phyloP scores from a whole-genome alignment of 176 grass and related monocot species.

The Carex scoparia region DNA sequence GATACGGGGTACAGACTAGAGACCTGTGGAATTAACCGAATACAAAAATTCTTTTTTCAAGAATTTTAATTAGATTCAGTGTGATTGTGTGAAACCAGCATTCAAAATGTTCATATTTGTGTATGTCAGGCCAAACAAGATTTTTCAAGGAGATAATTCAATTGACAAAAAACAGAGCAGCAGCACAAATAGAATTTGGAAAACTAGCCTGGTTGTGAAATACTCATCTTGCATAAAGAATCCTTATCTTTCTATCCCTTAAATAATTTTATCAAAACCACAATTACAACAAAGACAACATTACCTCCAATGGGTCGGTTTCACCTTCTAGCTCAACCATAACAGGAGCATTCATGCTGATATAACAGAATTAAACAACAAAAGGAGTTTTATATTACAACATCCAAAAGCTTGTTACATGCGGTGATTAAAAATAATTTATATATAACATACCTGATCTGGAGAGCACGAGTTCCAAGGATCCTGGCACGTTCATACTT shows the following conservation, averaged over 20 bases:
- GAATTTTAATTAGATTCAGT: background rate
- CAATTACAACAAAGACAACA: background rate
- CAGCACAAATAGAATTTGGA: no score
- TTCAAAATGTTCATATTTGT: background rate
- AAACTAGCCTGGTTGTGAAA: no score
- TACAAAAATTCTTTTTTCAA: background rate
- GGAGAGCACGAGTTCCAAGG: slow-evolving; percentile 77
- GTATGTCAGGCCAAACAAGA: background rate
- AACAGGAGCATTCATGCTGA: slow-evolving; percentile 95
- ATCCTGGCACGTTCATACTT: slow-evolving; percentile 95
- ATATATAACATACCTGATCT: slow-evolving; percentile 58
- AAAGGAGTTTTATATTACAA: background rate
- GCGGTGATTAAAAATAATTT: background rate
- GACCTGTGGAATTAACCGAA: background rate
- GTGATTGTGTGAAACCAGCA: background rate
- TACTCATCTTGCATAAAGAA: no score
- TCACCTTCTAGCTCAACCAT: slow-evolving; percentile 94
- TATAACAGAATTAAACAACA: slow-evolving; percentile 5
- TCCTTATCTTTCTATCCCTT: background rate
- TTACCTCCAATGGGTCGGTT: slow-evolving; percentile 91
- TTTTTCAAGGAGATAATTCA: no score
- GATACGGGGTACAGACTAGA: background rate
- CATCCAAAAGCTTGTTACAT: background rate
- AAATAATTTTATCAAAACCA: background rate
- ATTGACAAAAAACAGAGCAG: no score